Percentiles rank a stretch among this genome's conserved stretches.
Evolutionary conservation across 2,329 filamentous ascomycete species (phyloP).

Genomic region (Chalaropsis ovoidea): DNA sequence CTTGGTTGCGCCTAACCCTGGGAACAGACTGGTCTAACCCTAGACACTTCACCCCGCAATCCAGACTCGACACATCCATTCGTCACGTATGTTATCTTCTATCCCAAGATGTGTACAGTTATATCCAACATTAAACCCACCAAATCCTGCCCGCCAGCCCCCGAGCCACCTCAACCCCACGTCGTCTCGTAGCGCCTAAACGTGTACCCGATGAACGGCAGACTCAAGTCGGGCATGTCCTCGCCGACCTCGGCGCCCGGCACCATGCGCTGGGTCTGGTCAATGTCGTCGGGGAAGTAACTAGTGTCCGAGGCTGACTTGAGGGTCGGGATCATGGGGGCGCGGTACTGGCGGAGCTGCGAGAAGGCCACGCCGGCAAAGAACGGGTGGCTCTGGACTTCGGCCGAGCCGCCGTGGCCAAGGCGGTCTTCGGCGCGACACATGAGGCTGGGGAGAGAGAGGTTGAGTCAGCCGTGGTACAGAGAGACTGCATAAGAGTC

Average conservation of each 20-base stretch:
- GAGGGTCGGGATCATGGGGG: constrained; percentile 89
- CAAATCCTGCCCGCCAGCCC: background rate
- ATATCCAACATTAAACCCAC: too few relatives aligned
- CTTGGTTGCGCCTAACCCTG: background rate
- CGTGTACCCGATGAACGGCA: constrained; percentile 55
- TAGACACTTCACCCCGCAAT: background rate
- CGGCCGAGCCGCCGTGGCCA: constrained; percentile 72
- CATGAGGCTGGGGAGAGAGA: constrained; percentile 55
- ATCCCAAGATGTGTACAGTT: too few relatives aligned
- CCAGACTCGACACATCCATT: background rate
- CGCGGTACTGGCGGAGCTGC: constrained; percentile 79
- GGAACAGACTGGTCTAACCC: background rate
- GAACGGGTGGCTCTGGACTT: constrained; percentile 90
- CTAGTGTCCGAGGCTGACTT: constrained; percentile 91
- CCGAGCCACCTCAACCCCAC: constrained; percentile 15
- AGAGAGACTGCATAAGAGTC: too few relatives aligned
- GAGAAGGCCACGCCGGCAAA: constrained; percentile 97
- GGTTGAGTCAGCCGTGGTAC: constrained; percentile 23
- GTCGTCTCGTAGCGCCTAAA: constrained; percentile 25
- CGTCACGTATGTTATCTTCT: too few relatives aligned
- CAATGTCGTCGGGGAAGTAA: constrained; percentile 98
- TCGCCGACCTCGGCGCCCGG: constrained; percentile 35
- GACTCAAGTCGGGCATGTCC: constrained; percentile 83
- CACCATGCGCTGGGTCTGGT: constrained; percentile 60
- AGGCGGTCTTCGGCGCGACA: constrained; percentile 90